Evolutionary conservation across 345 rosid genomes (phyloP), one percentile per base, ranked within the genome.

Genomic region (Salix suchowensis): DNA sequence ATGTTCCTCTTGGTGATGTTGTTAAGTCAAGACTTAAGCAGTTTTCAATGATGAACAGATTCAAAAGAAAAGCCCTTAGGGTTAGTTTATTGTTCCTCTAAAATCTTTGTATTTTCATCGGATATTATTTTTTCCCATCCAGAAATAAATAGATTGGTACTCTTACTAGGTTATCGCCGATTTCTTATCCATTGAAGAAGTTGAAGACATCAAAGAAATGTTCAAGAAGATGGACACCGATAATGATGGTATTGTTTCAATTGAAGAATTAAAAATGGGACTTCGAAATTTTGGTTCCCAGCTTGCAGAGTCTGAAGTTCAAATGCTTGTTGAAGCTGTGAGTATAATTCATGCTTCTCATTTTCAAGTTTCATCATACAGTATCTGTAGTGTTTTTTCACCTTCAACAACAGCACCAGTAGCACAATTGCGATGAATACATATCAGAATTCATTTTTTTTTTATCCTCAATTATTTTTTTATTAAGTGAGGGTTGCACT

Each of bases 21-120:
- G 99, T 96, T 78, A 96, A 89, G 85, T 87, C 99, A 55, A 90
- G 99, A 83, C 90, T 96, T 48, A 94, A 94, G 86, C 99, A 96
- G 75, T 96, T 96, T 84, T 96, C 99, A 32, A 89, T 94, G 93
- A 96, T 94, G 99, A 96, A 96, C 89, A 88, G 98, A 89, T 96
- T 96, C 91, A 96, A 96, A 88, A 94, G 99, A 88, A 94, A 96
- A 91, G 98, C 97, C 40, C 86, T 96, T 61, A 88, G 97, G 97
- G 99, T 96, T 71, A 72, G 97, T 89, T 76, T 75, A 77, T 69
- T 34, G 34, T 67, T 72, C 44, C 71, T 61, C 34, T 68, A 60
- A 68, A 73, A 23, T 58, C n/a, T 78, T 58, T 34, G 8, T 76
- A 36, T 40, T 72, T 76, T 50, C 30, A 32, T 61, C n/a, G 9